Evolutionary conservation across 2,329 filamentous ascomycete genomes (phyloP).

Genomic region (Scortechinia acanthostroma): DNA sequence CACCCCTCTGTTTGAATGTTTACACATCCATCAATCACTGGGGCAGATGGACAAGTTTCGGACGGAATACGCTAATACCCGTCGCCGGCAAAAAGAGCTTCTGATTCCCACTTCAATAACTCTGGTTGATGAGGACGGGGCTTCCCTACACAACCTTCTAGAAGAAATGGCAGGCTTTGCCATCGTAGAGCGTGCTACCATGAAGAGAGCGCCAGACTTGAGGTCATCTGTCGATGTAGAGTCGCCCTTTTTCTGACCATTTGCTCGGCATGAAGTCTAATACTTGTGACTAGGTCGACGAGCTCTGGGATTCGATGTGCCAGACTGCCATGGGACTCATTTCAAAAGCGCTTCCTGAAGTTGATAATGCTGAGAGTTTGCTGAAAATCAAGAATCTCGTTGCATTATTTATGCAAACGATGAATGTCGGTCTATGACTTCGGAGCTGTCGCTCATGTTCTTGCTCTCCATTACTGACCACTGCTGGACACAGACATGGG

Average conservation of each 20-base stretch:
- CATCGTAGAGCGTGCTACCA: slow-evolving; percentile 90
- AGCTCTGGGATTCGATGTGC: slow-evolving; percentile 97
- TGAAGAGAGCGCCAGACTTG: slow-evolving; percentile 77
- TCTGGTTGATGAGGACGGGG: slow-evolving; percentile 74
- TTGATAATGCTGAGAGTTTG: slow-evolving; percentile 82
- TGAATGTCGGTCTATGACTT: slow-evolving; percentile 60
- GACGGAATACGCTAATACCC: slow-evolving; percentile 82
- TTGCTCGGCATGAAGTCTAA: slow-evolving; percentile 4
- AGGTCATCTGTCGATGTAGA: slow-evolving; percentile 75
- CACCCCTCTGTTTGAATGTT: slow-evolving; percentile 83
- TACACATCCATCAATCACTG: slow-evolving; percentile 93
- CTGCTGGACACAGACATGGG: slow-evolving; percentile 68
- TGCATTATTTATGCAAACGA: slow-evolving; percentile 92
- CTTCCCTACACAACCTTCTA: slow-evolving; percentile 78
- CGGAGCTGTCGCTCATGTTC: background rate
- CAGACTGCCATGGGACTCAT: slow-evolving; percentile 78
- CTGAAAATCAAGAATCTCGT: slow-evolving; percentile 93
- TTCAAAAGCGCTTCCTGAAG: slow-evolving; percentile 66
- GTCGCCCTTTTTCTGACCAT: slow-evolving; percentile 4
- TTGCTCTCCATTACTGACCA: slow-evolving; percentile 6
- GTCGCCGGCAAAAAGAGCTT: slow-evolving; percentile 84
- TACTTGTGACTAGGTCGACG: slow-evolving; percentile 66
- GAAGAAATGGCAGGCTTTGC: slow-evolving; percentile 95
- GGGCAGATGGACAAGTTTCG: slow-evolving; percentile 88
- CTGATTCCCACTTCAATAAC: slow-evolving; percentile 72